Base-by-base conservation (phyloP, 31 red algal genomes). In the Odonthalia washingtoniensis region DNA sequence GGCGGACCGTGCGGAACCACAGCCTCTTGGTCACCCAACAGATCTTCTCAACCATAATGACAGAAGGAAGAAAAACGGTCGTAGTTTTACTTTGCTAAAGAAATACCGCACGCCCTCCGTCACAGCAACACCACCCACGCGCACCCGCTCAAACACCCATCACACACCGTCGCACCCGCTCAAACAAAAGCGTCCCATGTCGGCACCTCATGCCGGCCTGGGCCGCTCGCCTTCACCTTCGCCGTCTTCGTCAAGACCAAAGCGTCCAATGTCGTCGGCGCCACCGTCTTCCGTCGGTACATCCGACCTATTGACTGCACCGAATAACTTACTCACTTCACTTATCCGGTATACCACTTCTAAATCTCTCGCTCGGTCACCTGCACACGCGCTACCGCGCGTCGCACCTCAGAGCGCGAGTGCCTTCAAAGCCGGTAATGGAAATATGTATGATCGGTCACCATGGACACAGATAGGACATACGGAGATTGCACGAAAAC, bases 401-500 rank as follows among this genome's bases (percentile, higher is more conserved):
- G 30, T 44, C n/a, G 79, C 79, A 24, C 79, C 79, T 34, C 3
- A 24, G n/a, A 67, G 6, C 57, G 49, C 49, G 21, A 45, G n/a
- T 24, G 24, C 34, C 24, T 40, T 82, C 31, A 34, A 26, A 0
- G 61, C 79, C 12, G 33, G 4, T 4, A 37, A 65, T 69, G 79
- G 79, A 24, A 82, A 49, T 9, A 32, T 16, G 37, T 38, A 65
- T 3, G 0, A n/a, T 2, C 32, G 85, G 2, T 53, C 85, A 33
- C 46, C 74, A 12, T 88, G 85, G 85, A 38, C 49, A 18, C 33
- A 62, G n/a, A 28, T 88, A 43, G 74, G 63, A 53, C 44, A 37
- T 43, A 80, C 85, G 14, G 85, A 88, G 26, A 30, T 80, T 17
- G 85, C 85, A 2, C 62, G 85, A 34, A 88, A 88, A 62, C 4